These are phyloP conservation scores for Hypoxylon fuscum DNA, from an alignment of 495 filamentous ascomycete species.

Conservation along the genomic window DNA sequence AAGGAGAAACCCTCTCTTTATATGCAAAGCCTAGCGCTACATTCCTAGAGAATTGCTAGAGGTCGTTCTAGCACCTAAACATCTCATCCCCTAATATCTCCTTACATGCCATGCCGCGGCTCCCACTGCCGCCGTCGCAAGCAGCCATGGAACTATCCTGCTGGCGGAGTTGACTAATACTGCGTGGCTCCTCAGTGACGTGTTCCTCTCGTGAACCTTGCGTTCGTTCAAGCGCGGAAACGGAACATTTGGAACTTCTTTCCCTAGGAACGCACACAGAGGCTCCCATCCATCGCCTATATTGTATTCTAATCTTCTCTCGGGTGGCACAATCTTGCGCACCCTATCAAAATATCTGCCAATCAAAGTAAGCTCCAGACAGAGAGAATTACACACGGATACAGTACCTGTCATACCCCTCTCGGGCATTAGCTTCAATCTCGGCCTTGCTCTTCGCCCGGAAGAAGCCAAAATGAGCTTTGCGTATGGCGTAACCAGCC, in stretches of 20 bases:
- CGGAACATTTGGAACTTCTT: not conserved
- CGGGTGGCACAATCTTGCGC: conserved; percentile 40
- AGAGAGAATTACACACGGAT: not conserved
- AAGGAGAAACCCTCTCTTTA: too few species aligned
- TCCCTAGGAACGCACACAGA: conserved; percentile 50
- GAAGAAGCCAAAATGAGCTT: conserved; percentile 18
- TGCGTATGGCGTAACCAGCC: conserved; percentile 11
- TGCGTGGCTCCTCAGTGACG: too few species aligned
- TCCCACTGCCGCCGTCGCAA: too few species aligned
- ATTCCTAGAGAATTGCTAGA: too few species aligned
- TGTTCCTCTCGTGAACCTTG: not conserved
- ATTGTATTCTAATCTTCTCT: too few species aligned
- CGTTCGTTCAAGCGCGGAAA: not conserved
- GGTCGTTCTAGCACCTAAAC: too few species aligned
- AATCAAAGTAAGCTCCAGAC: not conserved
- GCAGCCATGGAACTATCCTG: too few species aligned
- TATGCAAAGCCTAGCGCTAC: too few species aligned
- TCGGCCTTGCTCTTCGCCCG: conserved; percentile 9
- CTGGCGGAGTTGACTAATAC: too few species aligned
- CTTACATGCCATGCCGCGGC: too few species aligned
- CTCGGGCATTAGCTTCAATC: not conserved
- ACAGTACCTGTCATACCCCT: conserved; percentile 22
- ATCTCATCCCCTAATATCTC: too few species aligned
- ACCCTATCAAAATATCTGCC: conserved; percentile 23
- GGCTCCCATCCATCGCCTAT: conserved; percentile 59